Base-by-base conservation (phyloP, 257 asterid species). In the Solanum chiquidenum region DNA sequence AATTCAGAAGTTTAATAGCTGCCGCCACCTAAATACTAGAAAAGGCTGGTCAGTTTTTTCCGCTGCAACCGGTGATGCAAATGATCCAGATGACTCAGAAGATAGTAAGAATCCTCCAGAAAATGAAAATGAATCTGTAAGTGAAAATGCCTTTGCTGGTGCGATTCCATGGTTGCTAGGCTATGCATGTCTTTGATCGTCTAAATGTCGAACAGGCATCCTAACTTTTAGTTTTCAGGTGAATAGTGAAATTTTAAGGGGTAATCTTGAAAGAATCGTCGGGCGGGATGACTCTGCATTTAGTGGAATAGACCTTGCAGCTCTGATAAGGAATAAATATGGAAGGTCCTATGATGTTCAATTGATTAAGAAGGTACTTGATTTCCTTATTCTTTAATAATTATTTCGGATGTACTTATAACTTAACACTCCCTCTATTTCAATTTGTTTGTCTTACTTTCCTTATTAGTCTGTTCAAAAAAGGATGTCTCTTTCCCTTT, bases 301-400 rank as follows among this genome's bases (percentile, higher is more conserved):
- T 92, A 97, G 96, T 75, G 99, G 98, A 73, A 91, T 93, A 44
- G 99, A 97, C 88, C 95, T 97, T 58, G 99, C 99, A 58, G 95
- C 98, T 85, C 96, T 97, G 55, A 97, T 97, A 87, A 90, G 99
- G 89, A 97, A 97, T 87, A 97, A 92, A 90, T 97, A 92, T 83
- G 99, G 99, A 84, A 93, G 95, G 87, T 97, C 99, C 66, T 97
- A 97, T 86, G 99, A 97, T 90, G 98, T 97, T 90, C 98, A 93
- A 88, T 88, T 97, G 71, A 97, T 97, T 91, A 97, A 93, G 93
- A 97, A 97, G 99, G 99, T 95, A 74, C 68, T 29, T 75, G 18
- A 20, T 89, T 87, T 89, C 76, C 83, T 82, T 52, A 38, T 87
- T 88, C 86, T 75, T 40, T 80, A 80, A 46, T 46, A 11, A 80